Evolutionary conservation across 495 filamentous ascomycete species (phyloP).

Genomic region (Annulohypoxylon bovei): DNA sequence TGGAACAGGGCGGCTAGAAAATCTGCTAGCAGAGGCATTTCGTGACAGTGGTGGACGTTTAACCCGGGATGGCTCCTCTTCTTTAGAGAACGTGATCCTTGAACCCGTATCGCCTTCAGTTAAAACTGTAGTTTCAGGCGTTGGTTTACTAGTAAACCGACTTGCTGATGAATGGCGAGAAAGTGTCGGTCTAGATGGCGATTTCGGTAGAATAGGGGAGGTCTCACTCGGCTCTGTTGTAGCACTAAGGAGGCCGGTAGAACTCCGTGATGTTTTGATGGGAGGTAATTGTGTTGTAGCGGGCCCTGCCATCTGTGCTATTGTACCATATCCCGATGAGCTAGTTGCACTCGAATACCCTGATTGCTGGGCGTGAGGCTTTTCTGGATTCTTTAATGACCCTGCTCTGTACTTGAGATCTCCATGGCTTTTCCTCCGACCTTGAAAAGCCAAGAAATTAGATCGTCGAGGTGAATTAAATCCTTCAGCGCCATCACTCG

Average conservation of each 20-base stretch:
- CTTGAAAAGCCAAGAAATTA: conserved; percentile 36
- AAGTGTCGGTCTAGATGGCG: conserved; percentile 55
- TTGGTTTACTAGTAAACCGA: conserved; percentile 77
- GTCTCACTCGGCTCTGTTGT: conserved; percentile 15
- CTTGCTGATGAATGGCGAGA: conserved; percentile 63
- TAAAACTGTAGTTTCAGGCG: conserved; percentile 75
- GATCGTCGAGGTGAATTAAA: conserved; percentile 34
- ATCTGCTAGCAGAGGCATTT: conserved; percentile 61
- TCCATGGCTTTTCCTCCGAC: conserved; percentile 50
- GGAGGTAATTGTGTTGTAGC: neutral
- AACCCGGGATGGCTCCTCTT: conserved; percentile 44
- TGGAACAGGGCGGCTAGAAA: conserved; percentile 71
- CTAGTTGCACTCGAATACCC: neutral
- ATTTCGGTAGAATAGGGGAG: conserved; percentile 31
- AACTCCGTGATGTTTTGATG: conserved; percentile 7
- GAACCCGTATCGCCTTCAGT: conserved; percentile 71
- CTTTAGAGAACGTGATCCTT: conserved; percentile 80
- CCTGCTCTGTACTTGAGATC: conserved; percentile 36
- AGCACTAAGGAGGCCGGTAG: neutral
- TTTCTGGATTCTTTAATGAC: neutral
- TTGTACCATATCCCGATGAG: conserved; percentile 37
- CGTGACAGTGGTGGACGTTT: conserved; percentile 58
- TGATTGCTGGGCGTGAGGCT: neutral
- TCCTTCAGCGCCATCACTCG: conserved; percentile 37
- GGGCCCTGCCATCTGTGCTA: neutral